These are phyloP conservation scores for Saitoella complicata DNA, from an alignment of 805 yeast genomes.

Conservation along the genomic window DNA sequence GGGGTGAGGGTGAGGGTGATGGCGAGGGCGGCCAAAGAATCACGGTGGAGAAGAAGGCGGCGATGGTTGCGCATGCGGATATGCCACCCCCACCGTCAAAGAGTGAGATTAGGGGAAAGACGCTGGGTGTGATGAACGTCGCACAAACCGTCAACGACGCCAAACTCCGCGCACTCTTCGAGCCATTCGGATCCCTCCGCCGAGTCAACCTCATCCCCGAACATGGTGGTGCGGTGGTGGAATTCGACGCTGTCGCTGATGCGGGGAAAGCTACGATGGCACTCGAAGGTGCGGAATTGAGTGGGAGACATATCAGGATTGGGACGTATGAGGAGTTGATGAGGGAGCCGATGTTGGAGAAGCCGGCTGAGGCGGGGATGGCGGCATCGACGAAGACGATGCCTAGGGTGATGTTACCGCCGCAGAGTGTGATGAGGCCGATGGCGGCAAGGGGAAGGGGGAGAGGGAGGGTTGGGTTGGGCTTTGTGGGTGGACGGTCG, in stretches of 20 bases:
- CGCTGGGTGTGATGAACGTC: conserved; percentile 16
- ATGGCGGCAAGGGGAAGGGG: too few species aligned
- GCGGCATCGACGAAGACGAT: too few species aligned
- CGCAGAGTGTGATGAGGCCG: too few species aligned
- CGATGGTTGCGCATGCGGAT: too few species aligned
- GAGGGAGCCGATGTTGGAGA: neutral
- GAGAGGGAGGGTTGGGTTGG: too few species aligned
- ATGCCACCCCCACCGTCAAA: too few species aligned
- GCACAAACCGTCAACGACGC: conserved; percentile 26
- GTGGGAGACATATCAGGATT: neutral
- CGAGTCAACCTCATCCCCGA: conserved; percentile 33
- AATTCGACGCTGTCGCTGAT: conserved; percentile 26
- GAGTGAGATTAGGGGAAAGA: neutral
- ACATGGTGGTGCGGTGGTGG: conserved; percentile 33
- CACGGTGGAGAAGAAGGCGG: too few species aligned
- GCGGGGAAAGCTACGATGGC: conserved; percentile 38
- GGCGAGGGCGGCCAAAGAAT: too few species aligned
- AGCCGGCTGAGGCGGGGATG: too few species aligned
- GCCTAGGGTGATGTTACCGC: too few species aligned
- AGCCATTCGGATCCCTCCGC: conserved; percentile 24
- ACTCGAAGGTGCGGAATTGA: conserved; percentile 21
- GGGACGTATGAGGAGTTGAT: conserved; percentile 1
- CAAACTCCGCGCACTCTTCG: conserved; percentile 22
- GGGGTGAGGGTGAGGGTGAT: too few species aligned
- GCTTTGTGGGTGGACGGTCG: too few species aligned